These are phyloP conservation scores for Trichophyton rubrum DNA, from an alignment of 2,329 filamentous ascomycete genomes.

Conservation along the genomic window DNA sequence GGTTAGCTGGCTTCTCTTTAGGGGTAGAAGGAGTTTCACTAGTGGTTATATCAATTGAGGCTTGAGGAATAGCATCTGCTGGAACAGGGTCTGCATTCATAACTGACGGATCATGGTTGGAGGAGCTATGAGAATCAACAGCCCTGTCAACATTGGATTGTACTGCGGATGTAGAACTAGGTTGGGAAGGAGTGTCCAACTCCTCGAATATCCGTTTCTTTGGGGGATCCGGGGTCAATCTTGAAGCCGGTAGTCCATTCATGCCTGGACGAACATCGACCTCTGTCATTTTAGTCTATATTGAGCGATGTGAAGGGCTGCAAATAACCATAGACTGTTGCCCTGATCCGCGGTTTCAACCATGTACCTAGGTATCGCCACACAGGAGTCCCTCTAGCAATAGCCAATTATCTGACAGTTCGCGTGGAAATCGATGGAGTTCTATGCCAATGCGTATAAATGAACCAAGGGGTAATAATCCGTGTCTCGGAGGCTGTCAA, in stretches of 20 bases:
- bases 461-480: not conserved
- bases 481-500: not conserved
- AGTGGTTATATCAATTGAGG: slow-evolving; percentile 8
- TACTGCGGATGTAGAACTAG: not conserved
- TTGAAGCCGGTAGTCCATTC: slow-evolving; percentile 1
- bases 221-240: slow-evolving; percentile 12
- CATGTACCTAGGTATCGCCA: not conserved
- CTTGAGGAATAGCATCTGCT: not conserved
- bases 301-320: not conserved
- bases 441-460: not conserved
- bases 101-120: not conserved
- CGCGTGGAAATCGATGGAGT: not conserved
- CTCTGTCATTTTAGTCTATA: slow-evolving; percentile 1
- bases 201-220: slow-evolving; percentile 24
- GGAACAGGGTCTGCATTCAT: not conserved
- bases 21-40: slow-evolving; percentile 10
- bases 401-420: not conserved
- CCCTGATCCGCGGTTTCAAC: too few relatives aligned
- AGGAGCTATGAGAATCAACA: not conserved
- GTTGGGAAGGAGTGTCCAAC: slow-evolving; percentile 4
- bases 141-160: not conserved
- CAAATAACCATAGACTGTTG: not conserved
- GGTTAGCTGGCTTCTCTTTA: slow-evolving; percentile 10
- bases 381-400: not conserved
- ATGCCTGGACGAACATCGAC: slow-evolving; percentile 8